phyloP scores from a whole-genome alignment of 208 protist genomes.

The Histomonas meleagridis region DNA sequence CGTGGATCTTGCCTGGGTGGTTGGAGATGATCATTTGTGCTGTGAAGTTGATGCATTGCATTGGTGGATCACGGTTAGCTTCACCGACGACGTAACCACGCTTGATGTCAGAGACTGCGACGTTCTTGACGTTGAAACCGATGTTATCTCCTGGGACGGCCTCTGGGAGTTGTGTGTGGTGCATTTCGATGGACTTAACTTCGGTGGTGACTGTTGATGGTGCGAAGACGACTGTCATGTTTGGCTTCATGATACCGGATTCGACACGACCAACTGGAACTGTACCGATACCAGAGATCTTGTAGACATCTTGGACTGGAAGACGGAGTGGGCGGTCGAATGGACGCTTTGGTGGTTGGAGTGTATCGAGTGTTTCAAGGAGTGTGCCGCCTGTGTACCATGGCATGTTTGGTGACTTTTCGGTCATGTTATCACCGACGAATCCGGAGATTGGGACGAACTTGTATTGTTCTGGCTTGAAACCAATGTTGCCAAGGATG shows the following conservation, averaged over 20 bases:
- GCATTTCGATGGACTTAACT: slow-evolving; percentile 72
- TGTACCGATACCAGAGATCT: slow-evolving; percentile 52
- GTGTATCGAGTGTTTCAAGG: slow-evolving; percentile 32
- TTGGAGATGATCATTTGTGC: slow-evolving; percentile 51
- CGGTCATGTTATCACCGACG: slow-evolving; percentile 39
- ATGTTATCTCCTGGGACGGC: slow-evolving; percentile 65
- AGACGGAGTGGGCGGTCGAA: slow-evolving; percentile 46
- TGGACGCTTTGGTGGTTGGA: not conserved
- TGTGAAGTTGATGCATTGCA: slow-evolving; percentile 35
- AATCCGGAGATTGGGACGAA: slow-evolving; percentile 20
- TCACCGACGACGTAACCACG: not conserved
- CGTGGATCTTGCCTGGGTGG: slow-evolving; percentile 48
- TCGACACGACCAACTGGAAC: slow-evolving; percentile 48
- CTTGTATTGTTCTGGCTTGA: not conserved
- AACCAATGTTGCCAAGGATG: not conserved
- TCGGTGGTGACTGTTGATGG: slow-evolving; percentile 49
- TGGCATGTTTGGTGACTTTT: slow-evolving; percentile 39
- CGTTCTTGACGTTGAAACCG: slow-evolving; percentile 56
- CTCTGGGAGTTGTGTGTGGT: slow-evolving; percentile 62
- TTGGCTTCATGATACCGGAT: slow-evolving; percentile 51
- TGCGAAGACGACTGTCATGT: slow-evolving; percentile 53
- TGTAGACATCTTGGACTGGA: slow-evolving; percentile 37
- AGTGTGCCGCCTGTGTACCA: slow-evolving; percentile 41
- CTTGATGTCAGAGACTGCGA: slow-evolving; percentile 47
- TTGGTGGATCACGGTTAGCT: not conserved